Conservation (phyloP, 2,329 filamentous ascomycete species). For the Amylocarpus encephaloides region DNA sequence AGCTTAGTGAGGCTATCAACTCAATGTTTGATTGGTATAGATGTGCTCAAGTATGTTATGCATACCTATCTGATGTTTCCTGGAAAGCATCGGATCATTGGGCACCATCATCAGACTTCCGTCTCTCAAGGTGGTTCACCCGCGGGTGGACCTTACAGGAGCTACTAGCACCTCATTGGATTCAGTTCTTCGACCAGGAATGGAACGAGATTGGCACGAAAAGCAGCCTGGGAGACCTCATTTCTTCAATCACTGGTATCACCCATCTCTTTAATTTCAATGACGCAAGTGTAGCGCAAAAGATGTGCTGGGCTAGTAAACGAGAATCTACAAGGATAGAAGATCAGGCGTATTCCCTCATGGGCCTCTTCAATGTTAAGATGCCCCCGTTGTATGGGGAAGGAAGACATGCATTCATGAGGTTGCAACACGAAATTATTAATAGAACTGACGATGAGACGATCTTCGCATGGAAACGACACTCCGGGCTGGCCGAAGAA, state of each 20-base stretch:
- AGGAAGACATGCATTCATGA: slow-evolving; percentile 30
- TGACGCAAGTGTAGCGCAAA: slow-evolving; percentile 29
- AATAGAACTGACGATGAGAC: slow-evolving; percentile 32
- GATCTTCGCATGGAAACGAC: slow-evolving; percentile 29
- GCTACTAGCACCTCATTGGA: slow-evolving; percentile 1
- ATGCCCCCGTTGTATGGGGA: slow-evolving; percentile 35
- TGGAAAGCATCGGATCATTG: not conserved
- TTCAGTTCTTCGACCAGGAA: slow-evolving; percentile 4
- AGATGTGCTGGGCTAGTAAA: slow-evolving; percentile 34
- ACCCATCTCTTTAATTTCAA: slow-evolving; percentile 7
- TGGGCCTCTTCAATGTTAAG: slow-evolving; percentile 30
- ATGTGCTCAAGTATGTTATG: slow-evolving; percentile 6
- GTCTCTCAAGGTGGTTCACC: slow-evolving; percentile 1
- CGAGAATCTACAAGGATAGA: slow-evolving; percentile 27
- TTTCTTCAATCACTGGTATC: slow-evolving; percentile 1
- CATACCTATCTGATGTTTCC: not conserved
- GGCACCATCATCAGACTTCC: not conserved
- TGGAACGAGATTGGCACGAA: not conserved
- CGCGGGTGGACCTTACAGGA: slow-evolving; percentile 4
- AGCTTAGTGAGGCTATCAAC: slow-evolving; percentile 7
- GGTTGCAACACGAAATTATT: slow-evolving; percentile 35
- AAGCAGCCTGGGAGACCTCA: not conserved
- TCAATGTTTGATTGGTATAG: slow-evolving; percentile 9
- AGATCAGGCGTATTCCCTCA: slow-evolving; percentile 32
- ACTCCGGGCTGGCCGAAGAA: not conserved